Evolutionary conservation across 495 filamentous ascomycete species (phyloP).

Genomic region (Daldinia grandis): DNA sequence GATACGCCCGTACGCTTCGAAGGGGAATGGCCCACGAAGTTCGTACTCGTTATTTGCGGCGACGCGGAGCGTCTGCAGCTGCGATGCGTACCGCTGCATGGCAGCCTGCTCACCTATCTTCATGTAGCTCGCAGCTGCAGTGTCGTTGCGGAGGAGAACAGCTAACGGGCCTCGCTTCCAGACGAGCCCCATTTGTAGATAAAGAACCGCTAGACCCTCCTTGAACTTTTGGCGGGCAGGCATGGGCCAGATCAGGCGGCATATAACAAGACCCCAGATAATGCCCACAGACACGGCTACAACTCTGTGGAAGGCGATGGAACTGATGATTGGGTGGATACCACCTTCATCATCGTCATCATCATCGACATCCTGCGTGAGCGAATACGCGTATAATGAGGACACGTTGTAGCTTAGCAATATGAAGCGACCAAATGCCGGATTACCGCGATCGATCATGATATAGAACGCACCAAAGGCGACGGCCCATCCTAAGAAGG

Average conservation of each 20-base stretch:
- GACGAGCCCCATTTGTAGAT: slow-evolving; percentile 92
- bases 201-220: slow-evolving; percentile 82
- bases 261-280: slow-evolving; percentile 91
- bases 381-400: slow-evolving; percentile 90
- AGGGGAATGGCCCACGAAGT: slow-evolving; percentile 83
- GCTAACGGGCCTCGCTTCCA: slow-evolving; percentile 96
- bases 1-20: slow-evolving; percentile 71
- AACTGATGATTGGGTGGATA: slow-evolving; percentile 77
- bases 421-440: slow-evolving; percentile 90
- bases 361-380: slow-evolving; percentile 79
- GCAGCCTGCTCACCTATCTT: slow-evolving; percentile 81
- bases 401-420: slow-evolving; percentile 97
- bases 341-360: slow-evolving; percentile 90
- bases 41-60: slow-evolving; percentile 84
- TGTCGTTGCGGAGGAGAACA: slow-evolving; percentile 64
- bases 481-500: slow-evolving; percentile 80
- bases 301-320: slow-evolving; percentile 91
- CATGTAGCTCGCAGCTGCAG: slow-evolving; percentile 72
- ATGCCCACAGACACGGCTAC: slow-evolving; percentile 87
- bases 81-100: slow-evolving; percentile 61
- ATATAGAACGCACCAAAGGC: slow-evolving; percentile 86
- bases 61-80: slow-evolving; percentile 76
- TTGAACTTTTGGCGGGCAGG: slow-evolving; percentile 86
- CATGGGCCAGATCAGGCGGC: slow-evolving; percentile 90
- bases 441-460: slow-evolving; percentile 82